Evolutionary conservation across 176 grass and related monocot genomes (phyloP), one percentile per base, ranked within the genome.

Genomic region (Musa troglodytarum): DNA sequence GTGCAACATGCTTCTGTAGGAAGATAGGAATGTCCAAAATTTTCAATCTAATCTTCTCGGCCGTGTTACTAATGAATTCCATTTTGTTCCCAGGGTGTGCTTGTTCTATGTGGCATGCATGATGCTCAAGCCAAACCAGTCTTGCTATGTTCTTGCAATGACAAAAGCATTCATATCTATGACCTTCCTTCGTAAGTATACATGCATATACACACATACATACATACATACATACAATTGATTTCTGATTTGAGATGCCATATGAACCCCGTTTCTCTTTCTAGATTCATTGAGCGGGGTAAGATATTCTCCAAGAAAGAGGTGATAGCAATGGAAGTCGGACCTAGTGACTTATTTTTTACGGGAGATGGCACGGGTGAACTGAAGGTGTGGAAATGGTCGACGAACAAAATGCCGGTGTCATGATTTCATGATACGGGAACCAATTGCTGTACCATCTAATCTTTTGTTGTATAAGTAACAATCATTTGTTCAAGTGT

Each of bases 161-260:
- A 80, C 80, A 91, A 72, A 22, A 66, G 82, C 43, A 50, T 87
- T 29, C 85, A 77, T 22, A 2, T 87, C 50, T 66, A 85, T 1
- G 62, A 77, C 56, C 69, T 87, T n/a, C 68, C 82, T 66, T 85
- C 82, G 88, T 91, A 77, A 85, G 82, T 82, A 19, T 49, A 81
- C 13, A 16, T 61, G 9, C n/a, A 61, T 61, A 13, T 3, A 61
- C 2, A 61, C 0, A 17, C 16, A 15, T 17, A 28, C 1, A 34
- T 29, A 29, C 2, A 29, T 34, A 34, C 0, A 34, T 34, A 34
- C 3, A 25, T 25, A 25, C 1, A 43, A 3, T 43, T 43, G 34
- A 43, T 43, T 4, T 43, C 34, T 43, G 34, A 43, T 43, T 43
- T 43, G 34, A 15, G 10, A 29, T 1, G 16, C 1, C 12, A 43